phyloP scores from a whole-genome alignment of 352 stramenopile species.

The Globisporangium echinulatum region DNA sequence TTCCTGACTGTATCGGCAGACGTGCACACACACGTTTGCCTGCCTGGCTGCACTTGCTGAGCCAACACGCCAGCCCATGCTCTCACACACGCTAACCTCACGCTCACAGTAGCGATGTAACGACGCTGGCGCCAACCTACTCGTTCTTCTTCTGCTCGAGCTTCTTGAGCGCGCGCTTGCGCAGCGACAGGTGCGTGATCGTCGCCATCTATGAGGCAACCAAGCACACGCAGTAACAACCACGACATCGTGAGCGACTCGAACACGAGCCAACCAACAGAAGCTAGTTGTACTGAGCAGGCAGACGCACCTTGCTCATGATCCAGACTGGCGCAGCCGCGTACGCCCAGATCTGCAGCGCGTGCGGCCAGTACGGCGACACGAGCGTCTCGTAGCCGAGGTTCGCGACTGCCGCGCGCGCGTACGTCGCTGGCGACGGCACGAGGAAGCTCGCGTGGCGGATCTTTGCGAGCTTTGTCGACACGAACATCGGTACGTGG shows the following conservation, averaged over 20 bases:
- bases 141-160: conserved; percentile 79
- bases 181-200: conserved; percentile 72
- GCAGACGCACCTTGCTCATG: conserved; percentile 62
- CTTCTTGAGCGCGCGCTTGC: conserved; percentile 86
- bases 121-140: conserved; percentile 20
- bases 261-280: neutral
- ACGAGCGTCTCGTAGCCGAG: conserved; percentile 91
- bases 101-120: neutral
- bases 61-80: too few species aligned
- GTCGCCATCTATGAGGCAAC: conserved; percentile 38
- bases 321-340: conserved; percentile 82
- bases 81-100: too few species aligned
- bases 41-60: neutral
- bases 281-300: conserved; percentile 9
- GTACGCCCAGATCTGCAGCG: conserved; percentile 94
- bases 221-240: neutral
- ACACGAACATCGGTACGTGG: conserved; percentile 98
- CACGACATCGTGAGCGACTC: neutral
- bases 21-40: neutral
- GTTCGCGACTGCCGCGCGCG: conserved; percentile 85
- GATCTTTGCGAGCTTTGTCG: conserved; percentile 99
- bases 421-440: conserved; percentile 89
- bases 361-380: conserved; percentile 95
- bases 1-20: too few species aligned
- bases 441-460: conserved; percentile 92